phyloP scores from a whole-genome alignment of 2,329 filamentous ascomycete genomes.

The Phialemonium atrogriseum region DNA sequence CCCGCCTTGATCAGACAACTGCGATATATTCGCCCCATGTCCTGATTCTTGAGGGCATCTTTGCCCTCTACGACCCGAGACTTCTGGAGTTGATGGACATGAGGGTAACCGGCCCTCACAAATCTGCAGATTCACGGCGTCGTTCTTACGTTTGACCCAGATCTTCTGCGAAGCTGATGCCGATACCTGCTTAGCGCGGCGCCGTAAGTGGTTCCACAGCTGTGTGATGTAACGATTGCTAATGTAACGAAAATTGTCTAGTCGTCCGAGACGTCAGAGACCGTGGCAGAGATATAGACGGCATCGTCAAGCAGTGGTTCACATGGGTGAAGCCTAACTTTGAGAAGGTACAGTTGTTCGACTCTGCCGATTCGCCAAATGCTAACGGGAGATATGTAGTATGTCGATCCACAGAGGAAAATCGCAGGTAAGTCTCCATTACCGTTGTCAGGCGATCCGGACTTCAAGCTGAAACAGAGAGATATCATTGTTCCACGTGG shows the following conservation, averaged over 20 bases:
- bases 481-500: constrained; percentile 94
- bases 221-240: neutral
- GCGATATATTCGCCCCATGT: constrained; percentile 96
- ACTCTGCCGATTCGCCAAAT: neutral
- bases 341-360: constrained; percentile 61
- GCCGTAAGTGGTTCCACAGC: constrained; percentile 51
- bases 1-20: constrained; percentile 68
- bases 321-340: constrained; percentile 94
- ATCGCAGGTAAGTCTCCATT: too few relatives aligned
- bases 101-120: constrained; percentile 48
- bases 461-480: too few relatives aligned
- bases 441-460: too few relatives aligned
- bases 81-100: constrained; percentile 85
- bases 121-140: constrained; percentile 1
- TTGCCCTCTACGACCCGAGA: constrained; percentile 82
- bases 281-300: constrained; percentile 83
- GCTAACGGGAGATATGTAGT: constrained; percentile 35
- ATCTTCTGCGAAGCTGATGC: constrained; percentile 96
- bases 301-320: constrained; percentile 98
- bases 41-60: constrained; percentile 89
- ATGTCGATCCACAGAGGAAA: constrained; percentile 83
- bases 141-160: constrained; percentile 33
- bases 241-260: constrained; percentile 25
- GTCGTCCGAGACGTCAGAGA: constrained; percentile 83
- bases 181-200: constrained; percentile 83